Conservation (phyloP, 352 stramenopile species). For the Globisporangium sylvaticum region DNA sequence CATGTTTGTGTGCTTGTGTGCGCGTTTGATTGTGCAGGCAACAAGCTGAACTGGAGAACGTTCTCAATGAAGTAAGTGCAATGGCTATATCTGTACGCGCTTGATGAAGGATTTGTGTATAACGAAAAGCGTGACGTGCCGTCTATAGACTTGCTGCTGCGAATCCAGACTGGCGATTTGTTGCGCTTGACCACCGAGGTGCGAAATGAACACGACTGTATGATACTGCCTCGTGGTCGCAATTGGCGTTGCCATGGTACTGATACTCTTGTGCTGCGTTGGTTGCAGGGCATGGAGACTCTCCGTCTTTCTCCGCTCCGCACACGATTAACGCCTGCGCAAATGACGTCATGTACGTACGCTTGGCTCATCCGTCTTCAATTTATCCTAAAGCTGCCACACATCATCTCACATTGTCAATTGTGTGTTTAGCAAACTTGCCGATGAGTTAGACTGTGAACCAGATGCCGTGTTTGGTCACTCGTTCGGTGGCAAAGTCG, state of each 20-base stretch:
- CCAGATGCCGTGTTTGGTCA: conserved; percentile 66
- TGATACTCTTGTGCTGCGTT: background rate
- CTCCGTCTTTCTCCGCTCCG: conserved; percentile 53
- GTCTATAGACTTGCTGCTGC: conserved; percentile 43
- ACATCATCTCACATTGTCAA: background rate
- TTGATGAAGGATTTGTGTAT: background rate
- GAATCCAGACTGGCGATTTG: conserved; percentile 66
- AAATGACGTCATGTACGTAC: conserved; percentile 60
- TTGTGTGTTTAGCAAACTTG: conserved; percentile 35
- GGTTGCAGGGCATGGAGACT: conserved; percentile 60
- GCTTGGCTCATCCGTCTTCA: background rate
- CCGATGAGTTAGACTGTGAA: conserved; percentile 43
- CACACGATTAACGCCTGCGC: conserved; percentile 65
- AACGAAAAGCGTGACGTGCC: background rate
- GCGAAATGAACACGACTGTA: background rate
- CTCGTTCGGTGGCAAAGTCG: conserved; percentile 80
- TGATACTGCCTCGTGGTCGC: background rate
- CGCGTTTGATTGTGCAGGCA: conserved; percentile 31
- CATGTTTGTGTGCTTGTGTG: background rate
- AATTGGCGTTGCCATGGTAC: background rate
- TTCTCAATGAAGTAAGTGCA: conserved; percentile 62
- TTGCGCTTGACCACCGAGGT: conserved; percentile 70
- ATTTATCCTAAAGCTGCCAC: background rate
- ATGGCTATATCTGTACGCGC: background rate
- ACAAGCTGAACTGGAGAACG: conserved; percentile 83